Percentiles rank a stretch among this genome's conserved stretches.
Conservation (phyloP, 805 yeast species). For the Lachancea dasiensis region DNA sequence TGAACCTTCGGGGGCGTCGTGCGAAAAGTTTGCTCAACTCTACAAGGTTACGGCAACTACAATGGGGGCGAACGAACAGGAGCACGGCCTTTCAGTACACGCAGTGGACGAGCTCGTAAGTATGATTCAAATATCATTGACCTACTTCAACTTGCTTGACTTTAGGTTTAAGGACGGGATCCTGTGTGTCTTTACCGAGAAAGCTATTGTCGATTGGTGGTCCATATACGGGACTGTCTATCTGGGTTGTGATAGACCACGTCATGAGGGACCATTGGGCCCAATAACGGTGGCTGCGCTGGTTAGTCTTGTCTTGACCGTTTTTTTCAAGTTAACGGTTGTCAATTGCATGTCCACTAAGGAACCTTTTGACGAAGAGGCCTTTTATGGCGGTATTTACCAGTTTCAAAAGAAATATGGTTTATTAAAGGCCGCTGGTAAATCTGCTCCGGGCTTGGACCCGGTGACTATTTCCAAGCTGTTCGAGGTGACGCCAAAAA, state of each 20-base stretch:
- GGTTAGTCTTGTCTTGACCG: slow-evolving; percentile 67
- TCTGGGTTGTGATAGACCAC: slow-evolving; percentile 26
- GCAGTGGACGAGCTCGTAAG: slow-evolving; percentile 72
- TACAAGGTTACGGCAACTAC: slow-evolving; percentile 42
- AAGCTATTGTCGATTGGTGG: slow-evolving; percentile 81
- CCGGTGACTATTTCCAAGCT: slow-evolving; percentile 47
- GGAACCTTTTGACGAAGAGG: slow-evolving; percentile 76
- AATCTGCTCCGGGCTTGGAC: slow-evolving; percentile 45
- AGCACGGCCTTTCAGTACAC: slow-evolving; percentile 30
- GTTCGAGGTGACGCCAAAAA: slow-evolving; percentile 42
- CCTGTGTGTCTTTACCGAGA: slow-evolving; percentile 69
- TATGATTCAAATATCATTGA: slow-evolving; percentile 67
- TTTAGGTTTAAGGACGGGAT: slow-evolving; percentile 77
- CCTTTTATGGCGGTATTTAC: slow-evolving; percentile 59
- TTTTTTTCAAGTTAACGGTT: slow-evolving; percentile 58
- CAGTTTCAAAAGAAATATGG: slow-evolving; percentile 72
- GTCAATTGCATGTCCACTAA: slow-evolving; percentile 57
- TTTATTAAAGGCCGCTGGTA: slow-evolving; percentile 33
- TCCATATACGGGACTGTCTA: slow-evolving; percentile 47
- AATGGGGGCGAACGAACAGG: slow-evolving; percentile 5
- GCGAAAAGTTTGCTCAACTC: slow-evolving; percentile 73
- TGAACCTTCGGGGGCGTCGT: slow-evolving; percentile 70
- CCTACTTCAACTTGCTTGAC: slow-evolving; percentile 68
- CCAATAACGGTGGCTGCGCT: slow-evolving; percentile 72
- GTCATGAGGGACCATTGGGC: slow-evolving; percentile 50